Evolutionary conservation across 768 basidiomycete genomes (phyloP).

Genomic region (Xerocomus potaroensis): DNA sequence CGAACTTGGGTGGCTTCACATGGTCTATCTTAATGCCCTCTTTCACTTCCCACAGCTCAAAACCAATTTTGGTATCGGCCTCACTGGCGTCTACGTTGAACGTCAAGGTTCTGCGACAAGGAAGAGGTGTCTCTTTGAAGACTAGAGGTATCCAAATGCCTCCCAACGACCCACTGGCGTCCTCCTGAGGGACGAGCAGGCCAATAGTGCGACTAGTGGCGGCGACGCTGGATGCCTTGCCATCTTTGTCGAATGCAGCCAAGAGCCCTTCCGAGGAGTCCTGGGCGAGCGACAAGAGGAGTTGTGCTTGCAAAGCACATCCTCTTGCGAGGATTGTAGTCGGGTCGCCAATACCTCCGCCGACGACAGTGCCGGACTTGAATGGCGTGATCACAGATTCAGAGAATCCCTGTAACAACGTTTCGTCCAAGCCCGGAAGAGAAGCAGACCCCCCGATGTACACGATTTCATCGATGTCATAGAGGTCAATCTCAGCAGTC

Average conservation of each 20-base stretch:
- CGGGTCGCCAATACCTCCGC: slow-evolving; percentile 72
- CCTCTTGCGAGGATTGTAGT: slow-evolving; percentile 74
- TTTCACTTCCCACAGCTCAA: slow-evolving; percentile 76
- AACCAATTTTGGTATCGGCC: slow-evolving; percentile 39
- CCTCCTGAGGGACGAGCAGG: slow-evolving; percentile 54
- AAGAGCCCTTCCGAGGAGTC: slow-evolving; percentile 50
- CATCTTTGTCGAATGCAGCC: slow-evolving; percentile 44
- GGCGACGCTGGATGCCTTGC: slow-evolving; percentile 40
- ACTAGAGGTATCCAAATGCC: slow-evolving; percentile 66
- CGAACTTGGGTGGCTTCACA: slow-evolving; percentile 42
- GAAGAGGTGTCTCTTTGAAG: slow-evolving; percentile 66
- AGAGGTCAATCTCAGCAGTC: slow-evolving; percentile 50
- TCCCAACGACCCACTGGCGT: slow-evolving; percentile 41
- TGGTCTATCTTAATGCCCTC: slow-evolving; percentile 65
- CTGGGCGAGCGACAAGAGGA: slow-evolving; percentile 47
- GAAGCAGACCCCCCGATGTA: slow-evolving; percentile 75
- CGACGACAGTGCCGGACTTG: slow-evolving; percentile 59
- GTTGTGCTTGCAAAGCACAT: slow-evolving; percentile 68
- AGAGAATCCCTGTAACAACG: slow-evolving; percentile 47
- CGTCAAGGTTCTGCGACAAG: slow-evolving; percentile 55
- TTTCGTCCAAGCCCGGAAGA: slow-evolving; percentile 71
- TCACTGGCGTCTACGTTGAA: slow-evolving; percentile 53
- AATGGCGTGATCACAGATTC: slow-evolving; percentile 66
- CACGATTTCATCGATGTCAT: slow-evolving; percentile 73
- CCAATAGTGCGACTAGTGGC: slow-evolving; percentile 65